These are phyloP conservation scores for Cyathus striatus DNA, from an alignment of 768 basidiomycete genomes.

Conservation along the genomic window DNA sequence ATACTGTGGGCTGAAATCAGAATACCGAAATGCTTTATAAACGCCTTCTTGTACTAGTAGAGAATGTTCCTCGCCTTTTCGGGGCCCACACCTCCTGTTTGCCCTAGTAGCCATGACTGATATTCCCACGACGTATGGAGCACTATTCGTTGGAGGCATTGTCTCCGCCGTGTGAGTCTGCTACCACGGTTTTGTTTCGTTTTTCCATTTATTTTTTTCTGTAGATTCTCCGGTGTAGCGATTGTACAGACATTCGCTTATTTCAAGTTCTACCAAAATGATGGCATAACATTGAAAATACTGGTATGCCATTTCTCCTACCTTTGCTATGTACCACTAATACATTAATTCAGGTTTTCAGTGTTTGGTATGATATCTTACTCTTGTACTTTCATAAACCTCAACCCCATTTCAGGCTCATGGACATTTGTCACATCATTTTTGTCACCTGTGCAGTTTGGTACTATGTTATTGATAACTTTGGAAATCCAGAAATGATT, in stretches of 20 bases:
- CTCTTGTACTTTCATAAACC: too few species aligned
- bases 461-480: conserved; percentile 22
- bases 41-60: too few species aligned
- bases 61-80: not conserved
- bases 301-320: too few species aligned
- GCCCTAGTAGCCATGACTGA: conserved; percentile 13
- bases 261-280: conserved; percentile 26
- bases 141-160: conserved; percentile 32
- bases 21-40: too few species aligned
- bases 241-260: too few species aligned
- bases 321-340: too few species aligned
- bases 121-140: conserved; percentile 29
- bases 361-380: too few species aligned
- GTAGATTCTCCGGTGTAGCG: conserved; percentile 25
- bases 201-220: not conserved
- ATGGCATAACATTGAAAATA: conserved; percentile 17
- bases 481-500: too few species aligned
- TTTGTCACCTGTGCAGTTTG: conserved; percentile 32
- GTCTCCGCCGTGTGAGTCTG: conserved; percentile 27
- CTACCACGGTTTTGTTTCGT: not conserved
- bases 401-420: too few species aligned
- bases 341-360: too few species aligned
- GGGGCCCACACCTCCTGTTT: not conserved
- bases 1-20: too few species aligned
- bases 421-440: too few species aligned